Conservation (phyloP, 495 filamentous ascomycete genomes). For the Cetradonia linearis region DNA sequence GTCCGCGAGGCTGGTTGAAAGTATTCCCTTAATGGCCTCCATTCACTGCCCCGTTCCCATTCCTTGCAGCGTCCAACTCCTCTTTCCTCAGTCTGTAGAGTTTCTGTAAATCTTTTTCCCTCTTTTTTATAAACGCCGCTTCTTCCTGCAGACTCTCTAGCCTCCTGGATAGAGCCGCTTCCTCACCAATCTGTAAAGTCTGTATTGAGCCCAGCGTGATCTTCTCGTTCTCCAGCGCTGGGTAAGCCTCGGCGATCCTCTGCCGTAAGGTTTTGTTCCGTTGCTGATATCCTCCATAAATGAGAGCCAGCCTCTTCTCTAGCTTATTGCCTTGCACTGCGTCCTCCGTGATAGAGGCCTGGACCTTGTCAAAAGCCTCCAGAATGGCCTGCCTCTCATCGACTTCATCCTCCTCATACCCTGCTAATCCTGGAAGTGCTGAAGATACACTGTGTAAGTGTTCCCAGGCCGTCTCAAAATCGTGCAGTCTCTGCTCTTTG, state of each 20-base stretch:
- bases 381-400: conserved; percentile 51
- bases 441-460: conserved; percentile 44
- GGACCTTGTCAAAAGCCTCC: conserved; percentile 57
- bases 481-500: conserved; percentile 41
- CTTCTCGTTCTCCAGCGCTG: conserved; percentile 63
- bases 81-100: conserved; percentile 63
- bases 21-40: conserved; percentile 8
- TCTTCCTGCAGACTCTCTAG: conserved; percentile 72
- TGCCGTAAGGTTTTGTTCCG: conserved; percentile 69
- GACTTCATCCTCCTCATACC: conserved; percentile 63
- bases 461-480: conserved; percentile 59
- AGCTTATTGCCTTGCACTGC: conserved; percentile 74
- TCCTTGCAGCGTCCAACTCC: conserved; percentile 57
- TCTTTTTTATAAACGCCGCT: conserved; percentile 67
- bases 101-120: conserved; percentile 87
- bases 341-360: conserved; percentile 56
- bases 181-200: conserved; percentile 66
- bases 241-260: conserved; percentile 71
- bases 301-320: conserved; percentile 84
- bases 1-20: not conserved
- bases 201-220: conserved; percentile 65
- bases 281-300: conserved; percentile 83
- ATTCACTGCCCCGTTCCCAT: conserved; percentile 17
- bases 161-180: conserved; percentile 58
- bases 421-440: conserved; percentile 62